These are phyloP conservation scores for Candida ascalaphidarum DNA, from an alignment of 805 yeast species.

Conservation along the genomic window DNA sequence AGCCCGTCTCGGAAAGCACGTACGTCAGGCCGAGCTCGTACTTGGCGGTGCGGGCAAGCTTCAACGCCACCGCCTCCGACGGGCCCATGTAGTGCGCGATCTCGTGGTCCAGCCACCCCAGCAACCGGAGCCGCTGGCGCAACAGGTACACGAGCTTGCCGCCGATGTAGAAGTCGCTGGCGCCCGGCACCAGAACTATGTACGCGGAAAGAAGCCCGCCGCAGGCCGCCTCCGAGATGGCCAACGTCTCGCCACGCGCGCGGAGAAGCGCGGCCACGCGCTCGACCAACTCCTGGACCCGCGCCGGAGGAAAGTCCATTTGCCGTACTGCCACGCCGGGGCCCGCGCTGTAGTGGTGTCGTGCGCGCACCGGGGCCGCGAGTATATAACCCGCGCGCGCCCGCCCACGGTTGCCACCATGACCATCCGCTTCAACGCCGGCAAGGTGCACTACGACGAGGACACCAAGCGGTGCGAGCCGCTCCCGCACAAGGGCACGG, in stretches of 20 bases:
- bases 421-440: conserved; percentile 63
- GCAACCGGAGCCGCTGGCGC: conserved; percentile 60
- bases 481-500: conserved; percentile 57
- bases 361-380: too few relatives aligned
- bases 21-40: conserved; percentile 79
- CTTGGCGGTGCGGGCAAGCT: conserved; percentile 70
- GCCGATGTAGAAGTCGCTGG: conserved; percentile 75
- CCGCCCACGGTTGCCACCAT: conserved; percentile 7
- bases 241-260: conserved; percentile 51
- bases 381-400: too few relatives aligned
- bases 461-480: conserved; percentile 61
- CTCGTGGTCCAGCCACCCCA: conserved; percentile 74
- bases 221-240: conserved; percentile 84
- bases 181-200: conserved; percentile 77
- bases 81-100: conserved; percentile 76
- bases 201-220: conserved; percentile 82
- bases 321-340: too few relatives aligned
- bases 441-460: conserved; percentile 59
- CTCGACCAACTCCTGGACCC: conserved; percentile 40
- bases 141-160: conserved; percentile 75
- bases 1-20: conserved; percentile 79
- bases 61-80: conserved; percentile 60
- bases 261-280: conserved; percentile 52
- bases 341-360: too few relatives aligned
- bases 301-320: conserved; percentile 52